phyloP scores from a whole-genome alignment of 2,329 filamentous ascomycete species.

The Arthrobotrys conoides region DNA sequence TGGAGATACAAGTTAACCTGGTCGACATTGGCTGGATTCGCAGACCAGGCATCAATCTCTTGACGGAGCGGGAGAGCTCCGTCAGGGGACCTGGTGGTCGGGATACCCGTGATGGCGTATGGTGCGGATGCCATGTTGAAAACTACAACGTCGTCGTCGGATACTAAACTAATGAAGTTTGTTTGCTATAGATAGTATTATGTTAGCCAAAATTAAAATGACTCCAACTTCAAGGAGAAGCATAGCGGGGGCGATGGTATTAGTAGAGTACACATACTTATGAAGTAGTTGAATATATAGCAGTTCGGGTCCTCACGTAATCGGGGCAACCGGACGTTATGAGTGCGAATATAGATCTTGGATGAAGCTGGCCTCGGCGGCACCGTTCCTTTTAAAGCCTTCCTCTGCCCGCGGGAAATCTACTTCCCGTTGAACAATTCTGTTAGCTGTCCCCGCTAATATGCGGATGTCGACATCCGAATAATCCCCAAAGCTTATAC shows the following conservation, averaged over 20 bases:
- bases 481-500: constrained; percentile 17
- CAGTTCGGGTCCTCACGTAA: constrained; percentile 7
- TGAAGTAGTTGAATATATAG: background rate
- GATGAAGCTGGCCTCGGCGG: constrained; percentile 1
- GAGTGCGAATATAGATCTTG: constrained; percentile 5
- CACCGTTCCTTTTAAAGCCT: background rate
- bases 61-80: constrained; percentile 47
- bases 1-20: constrained; percentile 78
- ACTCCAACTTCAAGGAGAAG: no score
- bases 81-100: constrained; percentile 16
- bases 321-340: background rate
- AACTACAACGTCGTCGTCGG: background rate
- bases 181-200: background rate
- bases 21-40: constrained; percentile 53
- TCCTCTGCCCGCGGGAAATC: background rate
- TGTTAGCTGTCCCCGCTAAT: background rate
- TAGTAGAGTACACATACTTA: no score
- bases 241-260: no score
- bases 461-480: constrained; percentile 17
- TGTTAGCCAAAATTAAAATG: background rate
- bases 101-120: constrained; percentile 51
- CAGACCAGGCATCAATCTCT: constrained; percentile 56
- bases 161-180: background rate
- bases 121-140: constrained; percentile 39
- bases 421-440: background rate